Conservation (phyloP, 371 early-diverging fungal genomes). For the Globomyces sp. region DNA sequence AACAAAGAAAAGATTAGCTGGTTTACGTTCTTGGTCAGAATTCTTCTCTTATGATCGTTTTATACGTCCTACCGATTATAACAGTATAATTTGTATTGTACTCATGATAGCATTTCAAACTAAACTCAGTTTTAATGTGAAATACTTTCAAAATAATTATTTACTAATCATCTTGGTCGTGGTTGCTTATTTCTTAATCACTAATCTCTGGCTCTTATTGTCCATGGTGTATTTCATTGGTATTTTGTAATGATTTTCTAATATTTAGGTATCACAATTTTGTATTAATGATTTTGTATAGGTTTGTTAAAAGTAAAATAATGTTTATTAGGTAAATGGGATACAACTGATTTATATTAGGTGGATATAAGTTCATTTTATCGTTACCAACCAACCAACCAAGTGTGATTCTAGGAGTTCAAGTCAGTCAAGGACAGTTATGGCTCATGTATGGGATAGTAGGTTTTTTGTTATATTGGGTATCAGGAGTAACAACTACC, state of each 20-base stretch:
- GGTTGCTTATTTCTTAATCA: conserved; percentile 27
- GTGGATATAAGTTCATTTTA: too few species aligned
- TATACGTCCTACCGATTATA: conserved; percentile 7
- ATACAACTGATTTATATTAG: too few species aligned
- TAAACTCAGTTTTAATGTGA: conserved; percentile 25
- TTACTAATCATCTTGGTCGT: conserved; percentile 24
- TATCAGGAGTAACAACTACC: conserved; percentile 14
- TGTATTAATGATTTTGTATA: not conserved
- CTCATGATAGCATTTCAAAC: conserved; percentile 1
- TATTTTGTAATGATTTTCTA: not conserved
- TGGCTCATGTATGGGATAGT: conserved; percentile 18
- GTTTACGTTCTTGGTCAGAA: conserved; percentile 20
- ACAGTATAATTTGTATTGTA: not conserved
- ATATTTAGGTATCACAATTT: not conserved
- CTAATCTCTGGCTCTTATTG: conserved; percentile 24
- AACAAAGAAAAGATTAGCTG: conserved; percentile 6
- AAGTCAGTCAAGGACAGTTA: conserved; percentile 21
- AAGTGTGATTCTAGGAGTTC: too few species aligned
- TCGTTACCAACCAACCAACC: too few species aligned
- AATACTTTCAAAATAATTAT: conserved; percentile 36
- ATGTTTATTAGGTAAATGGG: too few species aligned
- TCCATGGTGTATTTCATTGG: conserved; percentile 20
- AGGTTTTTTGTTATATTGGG: conserved; percentile 17
- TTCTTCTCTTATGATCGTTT: conserved; percentile 28
- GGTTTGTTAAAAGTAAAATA: too few species aligned